These are phyloP conservation scores for Chenopodium berlandieri DNA, from an alignment of 148 eudicot species.

Conservation along the genomic window DNA sequence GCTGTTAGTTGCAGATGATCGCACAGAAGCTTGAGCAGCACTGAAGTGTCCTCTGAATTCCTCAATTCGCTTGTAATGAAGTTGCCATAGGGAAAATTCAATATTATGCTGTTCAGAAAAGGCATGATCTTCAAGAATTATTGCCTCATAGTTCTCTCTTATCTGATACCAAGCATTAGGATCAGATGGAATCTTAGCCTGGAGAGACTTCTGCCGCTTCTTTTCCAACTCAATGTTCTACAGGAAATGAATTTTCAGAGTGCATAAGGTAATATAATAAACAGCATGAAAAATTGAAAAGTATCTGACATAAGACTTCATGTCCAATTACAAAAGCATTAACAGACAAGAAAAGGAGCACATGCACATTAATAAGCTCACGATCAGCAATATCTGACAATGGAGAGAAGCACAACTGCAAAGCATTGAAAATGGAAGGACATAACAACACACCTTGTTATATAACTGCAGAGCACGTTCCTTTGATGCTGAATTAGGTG, in stretches of 20 bases:
- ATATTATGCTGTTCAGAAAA: constrained; percentile 54
- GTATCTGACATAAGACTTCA: neutral
- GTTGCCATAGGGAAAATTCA: constrained; percentile 57
- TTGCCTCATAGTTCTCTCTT: constrained; percentile 57
- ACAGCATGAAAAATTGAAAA: neutral
- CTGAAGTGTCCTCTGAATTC: constrained; percentile 55
- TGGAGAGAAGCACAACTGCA: neutral
- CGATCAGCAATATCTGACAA: neutral
- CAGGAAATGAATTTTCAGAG: constrained; percentile 4
- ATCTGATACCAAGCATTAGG: constrained; percentile 63
- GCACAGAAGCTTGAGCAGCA: constrained; percentile 46
- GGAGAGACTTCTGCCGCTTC: constrained; percentile 48
- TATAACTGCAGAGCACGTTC: constrained; percentile 46
- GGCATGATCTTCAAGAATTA: constrained; percentile 51
- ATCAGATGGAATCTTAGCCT: constrained; percentile 60
- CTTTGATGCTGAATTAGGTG: constrained; percentile 38
- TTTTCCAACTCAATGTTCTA: constrained; percentile 57
- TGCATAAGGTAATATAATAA: neutral
- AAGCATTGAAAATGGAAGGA: neutral
- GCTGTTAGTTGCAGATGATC: constrained; percentile 39
- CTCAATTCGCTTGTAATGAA: constrained; percentile 58
- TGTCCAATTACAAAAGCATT: neutral
- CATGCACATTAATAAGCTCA: neutral
- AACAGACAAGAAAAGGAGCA: neutral
- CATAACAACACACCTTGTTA: constrained; percentile 40